A percentile compares a stretch with the other conserved stretches of the same genome.
Evolutionary conservation across 2,329 filamentous ascomycete species (phyloP).

Genomic region (Bipolaris bicolor): DNA sequence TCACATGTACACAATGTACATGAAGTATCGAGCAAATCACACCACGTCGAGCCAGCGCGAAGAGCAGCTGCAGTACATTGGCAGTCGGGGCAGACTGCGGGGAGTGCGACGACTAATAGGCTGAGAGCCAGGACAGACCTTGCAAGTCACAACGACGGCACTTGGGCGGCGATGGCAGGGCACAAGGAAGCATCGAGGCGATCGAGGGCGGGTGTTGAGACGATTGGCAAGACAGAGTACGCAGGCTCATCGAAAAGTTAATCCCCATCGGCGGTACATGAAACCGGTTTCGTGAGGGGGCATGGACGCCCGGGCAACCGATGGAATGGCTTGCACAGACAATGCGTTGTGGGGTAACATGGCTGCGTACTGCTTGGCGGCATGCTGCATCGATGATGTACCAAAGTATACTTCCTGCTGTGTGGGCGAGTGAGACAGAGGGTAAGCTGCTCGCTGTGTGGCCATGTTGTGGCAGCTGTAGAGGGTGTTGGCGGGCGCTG

Average conservation of each 20-base stretch:
- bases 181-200: conserved; percentile 3
- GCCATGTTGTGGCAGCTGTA: no score
- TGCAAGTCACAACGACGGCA: background rate
- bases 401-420: conserved; percentile 3
- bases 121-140: background rate
- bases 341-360: conserved; percentile 22
- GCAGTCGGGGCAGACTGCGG: background rate
- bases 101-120: background rate
- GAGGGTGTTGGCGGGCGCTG: no score
- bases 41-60: conserved; percentile 4
- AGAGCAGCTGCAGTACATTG: background rate
- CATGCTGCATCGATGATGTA: conserved; percentile 11
- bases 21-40: conserved; percentile 1
- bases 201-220: conserved; percentile 6
- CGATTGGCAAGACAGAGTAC: conserved; percentile 1
- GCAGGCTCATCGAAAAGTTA: conserved; percentile 10
- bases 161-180: conserved; percentile 3
- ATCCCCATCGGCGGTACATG: conserved; percentile 11
- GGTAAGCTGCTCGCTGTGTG: no score
- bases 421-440: no score
- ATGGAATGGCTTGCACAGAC: conserved; percentile 10
- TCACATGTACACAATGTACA: background rate
- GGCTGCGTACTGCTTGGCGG: conserved; percentile 13
- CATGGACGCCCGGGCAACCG: conserved; percentile 11
- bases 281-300: conserved; percentile 26